These are phyloP conservation scores for Otatea glauca DNA, from an alignment of 176 grass and related monocot genomes.

Conservation along the genomic window DNA sequence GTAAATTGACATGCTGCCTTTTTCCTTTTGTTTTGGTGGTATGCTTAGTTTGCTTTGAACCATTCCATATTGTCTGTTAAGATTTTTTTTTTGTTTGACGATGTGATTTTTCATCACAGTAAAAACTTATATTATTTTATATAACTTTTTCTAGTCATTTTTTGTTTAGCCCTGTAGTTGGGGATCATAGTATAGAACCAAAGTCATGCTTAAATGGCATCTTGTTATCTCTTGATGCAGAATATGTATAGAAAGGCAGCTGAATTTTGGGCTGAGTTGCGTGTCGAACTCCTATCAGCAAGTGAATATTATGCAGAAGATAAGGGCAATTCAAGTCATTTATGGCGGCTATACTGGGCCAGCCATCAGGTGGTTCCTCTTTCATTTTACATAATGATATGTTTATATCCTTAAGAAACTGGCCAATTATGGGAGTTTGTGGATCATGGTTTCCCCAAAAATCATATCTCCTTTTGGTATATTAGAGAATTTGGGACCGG, in stretches of 20 bases:
- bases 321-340: slow-evolving; percentile 68
- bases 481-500: not conserved
- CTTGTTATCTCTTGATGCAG: slow-evolving; percentile 56
- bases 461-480: slow-evolving; percentile 5
- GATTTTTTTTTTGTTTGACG: slow-evolving; percentile 12
- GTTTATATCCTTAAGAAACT: slow-evolving; percentile 18
- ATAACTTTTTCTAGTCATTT: slow-evolving; percentile 16
- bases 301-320: slow-evolving; percentile 80
- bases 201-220: slow-evolving; percentile 4
- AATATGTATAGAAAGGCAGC: slow-evolving; percentile 92
- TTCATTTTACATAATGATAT: slow-evolving; percentile 34
- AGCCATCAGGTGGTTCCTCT: slow-evolving; percentile 82
- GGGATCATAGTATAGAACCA: not conserved
- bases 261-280: slow-evolving; percentile 90
- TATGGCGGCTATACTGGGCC: slow-evolving; percentile 95
- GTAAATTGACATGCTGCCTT: slow-evolving; percentile 45
- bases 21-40: slow-evolving; percentile 31
- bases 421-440: not conserved
- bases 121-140: slow-evolving; percentile 2
- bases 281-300: slow-evolving; percentile 88
- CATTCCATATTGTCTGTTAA: not conserved
- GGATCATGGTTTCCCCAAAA: not conserved
- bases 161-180: slow-evolving; percentile 7
- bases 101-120: slow-evolving; percentile 15
- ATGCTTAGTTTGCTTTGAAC: slow-evolving; percentile 22